A percentile compares a stretch with the other conserved stretches of the same genome.
phyloP scores from a whole-genome alignment of 73 alveolate genomes.

The Paramecium biaurelia region DNA sequence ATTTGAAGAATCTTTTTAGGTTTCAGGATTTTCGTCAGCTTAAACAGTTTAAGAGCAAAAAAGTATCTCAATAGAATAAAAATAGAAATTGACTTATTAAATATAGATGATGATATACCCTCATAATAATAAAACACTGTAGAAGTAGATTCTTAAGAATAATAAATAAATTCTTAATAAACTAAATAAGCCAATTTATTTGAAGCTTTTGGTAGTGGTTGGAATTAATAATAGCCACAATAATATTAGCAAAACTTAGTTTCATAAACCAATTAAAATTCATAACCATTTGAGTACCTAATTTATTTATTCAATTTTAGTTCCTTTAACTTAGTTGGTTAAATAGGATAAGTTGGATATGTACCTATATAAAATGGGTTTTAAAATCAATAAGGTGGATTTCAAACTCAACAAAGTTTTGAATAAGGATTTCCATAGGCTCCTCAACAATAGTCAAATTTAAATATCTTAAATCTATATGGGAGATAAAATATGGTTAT shows the following conservation, averaged over 20 bases:
- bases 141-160: not conserved
- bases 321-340: not conserved
- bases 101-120: not conserved
- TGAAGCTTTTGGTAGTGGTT: not conserved
- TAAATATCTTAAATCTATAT: constrained; percentile 18
- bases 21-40: not conserved
- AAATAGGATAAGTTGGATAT: not conserved
- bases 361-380: not conserved
- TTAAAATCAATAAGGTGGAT: not conserved
- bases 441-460: not conserved
- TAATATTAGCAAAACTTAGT: not conserved
- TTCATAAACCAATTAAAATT: not conserved
- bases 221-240: not conserved
- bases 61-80: not conserved
- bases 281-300: not conserved
- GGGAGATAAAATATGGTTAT: not conserved
- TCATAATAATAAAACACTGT: not conserved
- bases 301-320: not conserved
- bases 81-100: constrained; percentile 19
- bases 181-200: not conserved
- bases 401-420: not conserved
- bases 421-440: not conserved
- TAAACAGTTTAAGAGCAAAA: not conserved
- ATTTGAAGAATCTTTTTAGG: not conserved
- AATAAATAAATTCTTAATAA: not conserved